A percentile compares a stretch with the other conserved stretches of the same genome.
phyloP scores from a whole-genome alignment of 768 basidiomycete genomes.

The Cubamyces lactineus region DNA sequence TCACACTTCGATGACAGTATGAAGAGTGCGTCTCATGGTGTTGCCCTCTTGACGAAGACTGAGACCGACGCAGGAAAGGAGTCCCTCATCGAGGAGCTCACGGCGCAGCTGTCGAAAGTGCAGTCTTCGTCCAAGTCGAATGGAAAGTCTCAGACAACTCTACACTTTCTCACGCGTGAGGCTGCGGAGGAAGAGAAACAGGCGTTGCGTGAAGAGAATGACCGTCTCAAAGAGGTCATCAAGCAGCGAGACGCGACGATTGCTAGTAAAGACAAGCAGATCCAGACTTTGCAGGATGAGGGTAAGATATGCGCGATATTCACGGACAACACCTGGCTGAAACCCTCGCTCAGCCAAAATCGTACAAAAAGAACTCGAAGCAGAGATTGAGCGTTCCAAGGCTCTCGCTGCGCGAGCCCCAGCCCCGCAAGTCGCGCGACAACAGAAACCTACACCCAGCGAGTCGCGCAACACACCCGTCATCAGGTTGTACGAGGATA shows the following conservation, averaged over 20 bases:
- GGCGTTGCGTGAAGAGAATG: constrained; percentile 50
- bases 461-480: constrained; percentile 64
- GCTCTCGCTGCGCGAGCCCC: constrained; percentile 46
- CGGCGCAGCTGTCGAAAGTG: constrained; percentile 48
- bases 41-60: background rate
- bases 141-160: constrained; percentile 44
- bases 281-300: constrained; percentile 48
- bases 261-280: constrained; percentile 48
- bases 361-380: constrained; percentile 56
- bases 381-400: constrained; percentile 58
- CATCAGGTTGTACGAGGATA: constrained; percentile 81
- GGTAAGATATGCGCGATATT: constrained; percentile 35
- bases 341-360: constrained; percentile 47
- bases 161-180: constrained; percentile 74
- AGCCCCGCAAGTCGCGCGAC: constrained; percentile 43
- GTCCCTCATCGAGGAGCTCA: constrained; percentile 55
- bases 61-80: constrained; percentile 55
- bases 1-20: constrained; percentile 54
- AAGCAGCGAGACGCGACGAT: constrained; percentile 48
- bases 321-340: background rate
- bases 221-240: constrained; percentile 45
- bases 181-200: constrained; percentile 72
- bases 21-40: constrained; percentile 45
- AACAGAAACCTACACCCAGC: constrained; percentile 40
- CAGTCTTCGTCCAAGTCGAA: constrained; percentile 57